Percentiles rank a stretch among this genome's conserved stretches.
Conservation (phyloP, 345 rosid genomes). For the Melastoma malabathricum region DNA sequence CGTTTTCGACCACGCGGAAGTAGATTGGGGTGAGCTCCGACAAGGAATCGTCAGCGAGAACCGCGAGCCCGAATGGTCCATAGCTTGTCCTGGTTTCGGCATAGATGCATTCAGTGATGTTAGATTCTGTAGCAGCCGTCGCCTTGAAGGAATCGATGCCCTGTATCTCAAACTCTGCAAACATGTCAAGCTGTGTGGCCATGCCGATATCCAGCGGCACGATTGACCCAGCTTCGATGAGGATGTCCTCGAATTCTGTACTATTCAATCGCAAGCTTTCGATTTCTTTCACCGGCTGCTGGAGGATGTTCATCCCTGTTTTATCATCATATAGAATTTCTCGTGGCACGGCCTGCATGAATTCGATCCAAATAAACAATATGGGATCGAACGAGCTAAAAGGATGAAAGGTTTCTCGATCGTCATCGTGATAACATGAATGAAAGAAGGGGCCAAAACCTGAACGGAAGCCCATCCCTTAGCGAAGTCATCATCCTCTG, state of each 20-base stretch:
- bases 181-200: slow-evolving; percentile 58
- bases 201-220: slow-evolving; percentile 41
- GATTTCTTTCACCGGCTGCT: slow-evolving; percentile 86
- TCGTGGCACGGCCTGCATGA: slow-evolving; percentile 58
- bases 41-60: slow-evolving; percentile 49
- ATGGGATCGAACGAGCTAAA: too few species aligned
- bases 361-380: background rate
- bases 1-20: slow-evolving; percentile 33
- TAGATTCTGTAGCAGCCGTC: slow-evolving; percentile 3
- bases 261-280: slow-evolving; percentile 57
- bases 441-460: slow-evolving; percentile 15
- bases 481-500: slow-evolving; percentile 43
- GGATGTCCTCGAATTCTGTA: slow-evolving; percentile 26
- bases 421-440: too few species aligned
- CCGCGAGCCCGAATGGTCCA: slow-evolving; percentile 79
- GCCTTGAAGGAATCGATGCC: slow-evolving; percentile 5
- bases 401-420: too few species aligned
- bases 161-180: slow-evolving; percentile 34
- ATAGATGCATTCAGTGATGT: slow-evolving; percentile 17
- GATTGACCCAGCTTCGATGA: slow-evolving; percentile 43
- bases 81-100: slow-evolving; percentile 30
- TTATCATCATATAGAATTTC: slow-evolving; percentile 43
- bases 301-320: slow-evolving; percentile 53
- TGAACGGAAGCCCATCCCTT: slow-evolving; percentile 97
- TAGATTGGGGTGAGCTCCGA: slow-evolving; percentile 65